Evolutionary conservation across 495 filamentous ascomycete genomes (phyloP), one percentile per base, ranked within the genome.

Genomic region (Trichoderma virens): DNA sequence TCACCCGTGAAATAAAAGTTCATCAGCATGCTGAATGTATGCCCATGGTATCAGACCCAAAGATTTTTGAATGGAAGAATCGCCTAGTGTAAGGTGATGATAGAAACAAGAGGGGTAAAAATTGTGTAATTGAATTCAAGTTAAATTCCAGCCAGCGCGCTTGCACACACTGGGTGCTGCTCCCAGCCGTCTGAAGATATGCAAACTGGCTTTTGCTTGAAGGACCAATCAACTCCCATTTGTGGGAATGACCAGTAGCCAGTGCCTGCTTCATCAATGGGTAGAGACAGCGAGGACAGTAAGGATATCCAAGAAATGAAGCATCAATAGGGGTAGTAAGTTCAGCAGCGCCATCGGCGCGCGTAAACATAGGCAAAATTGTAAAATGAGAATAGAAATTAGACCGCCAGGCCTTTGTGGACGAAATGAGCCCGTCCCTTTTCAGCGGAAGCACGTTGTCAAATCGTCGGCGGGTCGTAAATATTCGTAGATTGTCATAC

Each of bases 1-100:
- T n/a, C 51, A 56, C 51, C 51, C 51, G 51, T 27, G 51, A 30
- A 56, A 30, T 16, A 56, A 27, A 56, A 16, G 25, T 56, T 28
- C 27, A 56, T 27, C 51, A 56, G 25, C 51, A 56, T 30, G 51
- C 25, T 56, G 11, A 11, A 56, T 56, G 51, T 56, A 56, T 14
- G 25, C 20, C 51, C 51, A 56, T 56, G 51, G 51, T 56, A 56
- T 56, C 51, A 56, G 51, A 56, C 28, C 51, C 51, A 56, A 56
- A 56, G 51, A 56, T 30, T 27, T 45, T 51, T 51, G 45, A 51
- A 51, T 51, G 45, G 45, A 56, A 56, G 51, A 56, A 27, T 56
- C 25, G 51, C 51, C 51, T 14, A 30, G 51, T 30, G 25, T 28
- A 27, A 27, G 51, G 51, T 56, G 11, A 56, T 56, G 51, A 18